Evolutionary conservation across 768 basidiomycete genomes (phyloP).

Genomic region (Sistotremastrum suecicum): DNA sequence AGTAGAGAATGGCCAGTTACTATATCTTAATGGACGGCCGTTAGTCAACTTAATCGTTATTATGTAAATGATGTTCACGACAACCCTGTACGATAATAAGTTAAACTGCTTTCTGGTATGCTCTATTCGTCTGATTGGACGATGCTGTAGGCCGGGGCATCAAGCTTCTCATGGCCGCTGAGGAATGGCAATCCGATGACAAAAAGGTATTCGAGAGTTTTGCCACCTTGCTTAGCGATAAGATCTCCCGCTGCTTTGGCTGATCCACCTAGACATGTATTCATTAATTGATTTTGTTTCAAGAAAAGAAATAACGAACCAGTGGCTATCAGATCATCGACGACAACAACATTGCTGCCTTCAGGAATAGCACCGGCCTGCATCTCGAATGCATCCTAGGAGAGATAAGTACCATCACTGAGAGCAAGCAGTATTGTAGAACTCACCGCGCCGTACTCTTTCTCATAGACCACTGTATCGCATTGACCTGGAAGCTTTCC

Average conservation of each 20-base stretch:
- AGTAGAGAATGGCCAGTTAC: slow-evolving; percentile 18
- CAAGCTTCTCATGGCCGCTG: slow-evolving; percentile 61
- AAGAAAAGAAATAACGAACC: slow-evolving; percentile 32
- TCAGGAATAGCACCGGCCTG: slow-evolving; percentile 73
- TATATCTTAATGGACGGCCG: slow-evolving; percentile 68
- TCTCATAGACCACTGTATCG: slow-evolving; percentile 62
- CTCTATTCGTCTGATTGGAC: slow-evolving; percentile 55
- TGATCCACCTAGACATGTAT: slow-evolving; percentile 55
- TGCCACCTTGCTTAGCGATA: slow-evolving; percentile 67
- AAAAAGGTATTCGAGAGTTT: slow-evolving; percentile 86
- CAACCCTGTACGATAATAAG: background rate
- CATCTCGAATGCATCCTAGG: slow-evolving; percentile 93
- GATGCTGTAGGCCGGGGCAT: slow-evolving; percentile 83
- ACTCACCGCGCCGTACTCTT: slow-evolving; percentile 84
- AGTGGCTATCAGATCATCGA: slow-evolving; percentile 95
- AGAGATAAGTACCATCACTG: background rate
- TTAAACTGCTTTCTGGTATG: background rate
- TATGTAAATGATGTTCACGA: slow-evolving; percentile 24
- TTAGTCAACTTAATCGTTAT: slow-evolving; percentile 63
- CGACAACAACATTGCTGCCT: slow-evolving; percentile 72
- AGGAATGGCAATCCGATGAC: slow-evolving; percentile 73
- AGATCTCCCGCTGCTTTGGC: slow-evolving; percentile 88
- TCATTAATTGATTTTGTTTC: background rate
- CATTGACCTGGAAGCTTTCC: slow-evolving; percentile 92
- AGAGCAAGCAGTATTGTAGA: background rate